Base-by-base conservation (phyloP, 495 filamentous ascomycete species). In the Aspergillus kassunensis region DNA sequence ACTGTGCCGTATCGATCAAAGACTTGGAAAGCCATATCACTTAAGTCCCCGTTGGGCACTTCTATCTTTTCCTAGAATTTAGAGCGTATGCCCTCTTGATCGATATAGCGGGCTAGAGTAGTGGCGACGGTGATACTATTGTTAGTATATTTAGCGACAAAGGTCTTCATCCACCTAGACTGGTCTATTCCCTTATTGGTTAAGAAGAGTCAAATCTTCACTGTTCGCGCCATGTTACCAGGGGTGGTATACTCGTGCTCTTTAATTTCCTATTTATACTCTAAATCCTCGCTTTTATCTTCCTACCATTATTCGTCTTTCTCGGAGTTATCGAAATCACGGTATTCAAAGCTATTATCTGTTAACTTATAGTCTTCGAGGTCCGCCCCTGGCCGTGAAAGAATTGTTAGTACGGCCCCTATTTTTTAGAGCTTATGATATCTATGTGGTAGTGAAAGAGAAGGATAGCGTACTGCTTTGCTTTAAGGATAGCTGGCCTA, bases 1-100 rank as follows among this genome's bases (percentile, higher is more conserved):
- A 68, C 49, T 45, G 44, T 51, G 37, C 65, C 67, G 49, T 66
- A 70, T 55, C 59, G 50, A 59, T 68, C 59, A 60, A 70, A 68
- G 16, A 67, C 44, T 41, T 51, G 23, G 31, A 56, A 56, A 25
- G 53, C 53, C 24, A 60, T 37, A 51, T 48, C 25, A 34, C 57
- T 47, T 33, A 37, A 54, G 6, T 56, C 53, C 45, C 31, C 0
- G 46, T 45, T 54, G 15, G 13, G 35, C 21, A 16, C 40, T 54
- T 60, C 54, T 54, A 60, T 60, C 10, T 25, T 47, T 43, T 56
- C 49, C 57, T 49, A 60, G 50, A 60, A 56, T 56, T 54, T 35
- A 54, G 12, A 41, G 24, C 44, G 39, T n/a, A 60, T 54, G 40
- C 49, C 31, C 40, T 54, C 25, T 56, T 40, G 53, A 44, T 54